Base-by-base conservation (phyloP, 768 basidiomycete species). In the Cyclocybe cylindracea region DNA sequence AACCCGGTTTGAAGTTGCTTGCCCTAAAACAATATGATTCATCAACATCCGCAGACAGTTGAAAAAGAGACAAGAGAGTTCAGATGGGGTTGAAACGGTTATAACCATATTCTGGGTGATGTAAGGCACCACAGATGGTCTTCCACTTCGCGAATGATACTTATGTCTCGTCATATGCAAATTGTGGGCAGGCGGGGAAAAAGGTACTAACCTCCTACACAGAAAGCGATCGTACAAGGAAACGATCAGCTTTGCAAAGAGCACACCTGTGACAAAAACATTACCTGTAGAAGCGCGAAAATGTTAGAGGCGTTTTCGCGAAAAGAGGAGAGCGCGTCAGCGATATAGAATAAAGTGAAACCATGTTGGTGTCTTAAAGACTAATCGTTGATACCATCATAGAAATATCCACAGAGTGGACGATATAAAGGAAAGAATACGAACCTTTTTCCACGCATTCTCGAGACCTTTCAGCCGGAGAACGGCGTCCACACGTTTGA, bases 301-400 rank as follows among this genome's bases (percentile, higher is more conserved):
- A 60, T 24, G 35, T 56, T 44, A 59, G 56, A 29, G 8, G 41
- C 31, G 18, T 46, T 53, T 16, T 35, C 39, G 14, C 53, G 16
- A 48, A 45, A 42, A 38, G 18, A 46, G 57, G 24, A 50, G 33
- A 49, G 58, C 11, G 50, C n/a, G 45, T 66, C 62, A 68, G 61
- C 51, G 49, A 61, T 58, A 55, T 62, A 61, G 51, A 50, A 54
- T 50, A 54, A 60, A 66, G 64, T 83, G 73, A 83, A 90, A 91
- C 87, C 89, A 90, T 81, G 71, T 58, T 56, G 56, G 56, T 62
- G 86, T 91, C 91, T 91, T 86, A 69, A 92, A 92, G 91, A 95
- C 91, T 94, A 95, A 95, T 94, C 93, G 87, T 70, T 69, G 70
- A 72, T 81, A 54, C 50, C 65, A 66, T 66, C 65, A 64, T 46